These are phyloP conservation scores for Psidium friedrichsthalianum DNA, from an alignment of 345 rosid species.

Conservation along the genomic window DNA sequence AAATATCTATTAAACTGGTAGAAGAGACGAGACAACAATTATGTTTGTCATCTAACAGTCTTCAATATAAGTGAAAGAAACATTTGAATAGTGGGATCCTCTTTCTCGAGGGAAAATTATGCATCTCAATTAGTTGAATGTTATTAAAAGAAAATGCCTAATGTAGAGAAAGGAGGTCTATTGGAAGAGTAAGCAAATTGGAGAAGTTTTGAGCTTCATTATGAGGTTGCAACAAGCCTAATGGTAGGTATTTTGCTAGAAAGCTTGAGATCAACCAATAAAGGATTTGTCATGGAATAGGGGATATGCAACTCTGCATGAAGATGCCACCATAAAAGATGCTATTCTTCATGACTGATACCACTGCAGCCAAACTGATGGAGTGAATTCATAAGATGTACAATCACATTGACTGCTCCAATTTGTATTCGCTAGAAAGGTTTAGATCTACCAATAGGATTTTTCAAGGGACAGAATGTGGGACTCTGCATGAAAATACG, in stretches of 20 bases:
- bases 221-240: not conserved
- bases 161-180: not conserved
- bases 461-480: not conserved
- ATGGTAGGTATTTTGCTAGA: not conserved
- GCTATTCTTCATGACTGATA: not conserved
- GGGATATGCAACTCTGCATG: not conserved
- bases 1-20: constrained; percentile 89
- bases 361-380: not conserved
- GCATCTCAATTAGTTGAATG: not conserved
- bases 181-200: not conserved
- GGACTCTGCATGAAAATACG: not conserved
- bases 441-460: not conserved
- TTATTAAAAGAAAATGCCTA: not conserved
- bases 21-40: not conserved
- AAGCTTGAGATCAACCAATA: not conserved
- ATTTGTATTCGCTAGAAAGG: not conserved
- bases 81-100: not conserved
- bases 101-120: not conserved
- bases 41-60: not conserved
- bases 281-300: not conserved
- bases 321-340: not conserved
- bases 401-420: not conserved
- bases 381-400: not conserved
- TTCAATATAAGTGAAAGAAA: not conserved
- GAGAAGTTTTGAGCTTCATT: not conserved